Conservation (phyloP, 306 rosid genomes). For the Inga oerstediana region DNA sequence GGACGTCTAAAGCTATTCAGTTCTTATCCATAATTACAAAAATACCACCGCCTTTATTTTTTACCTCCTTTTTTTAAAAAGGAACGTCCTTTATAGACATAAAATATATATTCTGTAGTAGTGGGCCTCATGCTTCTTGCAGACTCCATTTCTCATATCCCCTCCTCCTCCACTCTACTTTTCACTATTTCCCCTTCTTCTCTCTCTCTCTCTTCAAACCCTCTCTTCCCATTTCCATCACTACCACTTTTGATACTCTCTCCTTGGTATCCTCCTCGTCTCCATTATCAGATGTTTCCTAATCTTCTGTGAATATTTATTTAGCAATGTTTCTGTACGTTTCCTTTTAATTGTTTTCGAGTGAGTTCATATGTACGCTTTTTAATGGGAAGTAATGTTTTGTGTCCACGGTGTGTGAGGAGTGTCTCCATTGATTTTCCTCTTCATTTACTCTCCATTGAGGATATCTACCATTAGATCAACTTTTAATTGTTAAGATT, state of each 20-base stretch:
- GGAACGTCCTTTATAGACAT: too few relatives aligned
- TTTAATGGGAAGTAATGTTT: not conserved
- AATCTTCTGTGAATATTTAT: constrained; percentile 53
- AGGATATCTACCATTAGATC: too few relatives aligned
- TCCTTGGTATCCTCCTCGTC: constrained; percentile 77
- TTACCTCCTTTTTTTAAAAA: too few relatives aligned
- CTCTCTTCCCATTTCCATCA: constrained; percentile 66
- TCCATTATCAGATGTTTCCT: constrained; percentile 73
- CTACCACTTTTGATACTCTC: constrained; percentile 87
- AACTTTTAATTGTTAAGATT: too few relatives aligned
- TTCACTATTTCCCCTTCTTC: constrained; percentile 52
- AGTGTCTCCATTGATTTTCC: too few relatives aligned
- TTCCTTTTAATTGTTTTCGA: not conserved
- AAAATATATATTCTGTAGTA: too few relatives aligned
- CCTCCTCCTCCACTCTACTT: constrained; percentile 70
- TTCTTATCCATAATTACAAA: too few relatives aligned
- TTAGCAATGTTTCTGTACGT: too few relatives aligned
- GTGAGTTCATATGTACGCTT: constrained; percentile 27
- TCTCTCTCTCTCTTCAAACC: constrained; percentile 41
- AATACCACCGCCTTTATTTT: too few relatives aligned
- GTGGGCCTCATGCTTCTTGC: too few relatives aligned
- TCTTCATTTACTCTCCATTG: too few relatives aligned
- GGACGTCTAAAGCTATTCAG: too few relatives aligned
- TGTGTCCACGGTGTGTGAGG: not conserved
- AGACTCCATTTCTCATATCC: constrained; percentile 69